Percentiles rank a stretch among this genome's conserved stretches.
Conservation (phyloP, 371 early-diverging fungal species). For the Mucor indicus region DNA sequence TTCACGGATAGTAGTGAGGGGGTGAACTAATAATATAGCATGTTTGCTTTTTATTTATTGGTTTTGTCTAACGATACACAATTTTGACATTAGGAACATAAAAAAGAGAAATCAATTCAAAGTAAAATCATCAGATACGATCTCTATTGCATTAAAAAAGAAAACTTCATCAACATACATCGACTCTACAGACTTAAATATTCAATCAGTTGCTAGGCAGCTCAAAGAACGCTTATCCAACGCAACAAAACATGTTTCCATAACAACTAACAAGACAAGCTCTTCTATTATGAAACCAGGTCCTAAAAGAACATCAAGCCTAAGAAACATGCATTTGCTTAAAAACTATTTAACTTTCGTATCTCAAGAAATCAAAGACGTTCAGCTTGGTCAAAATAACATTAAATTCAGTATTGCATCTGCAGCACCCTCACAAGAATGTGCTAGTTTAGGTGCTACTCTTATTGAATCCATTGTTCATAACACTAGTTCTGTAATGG, state of each 20-base stretch:
- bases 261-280: background rate
- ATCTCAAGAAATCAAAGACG: constrained; percentile 22
- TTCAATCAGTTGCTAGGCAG: constrained; percentile 16
- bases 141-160: constrained; percentile 3
- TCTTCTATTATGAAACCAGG: background rate
- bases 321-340: constrained; percentile 28
- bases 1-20: no score
- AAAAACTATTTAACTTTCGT: constrained; percentile 40
- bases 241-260: constrained; percentile 4
- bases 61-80: constrained; percentile 31
- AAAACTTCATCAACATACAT: background rate
- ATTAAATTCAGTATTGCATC: no score
- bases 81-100: constrained; percentile 18
- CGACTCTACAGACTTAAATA: no score
- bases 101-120: background rate
- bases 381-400: background rate
- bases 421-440: background rate
- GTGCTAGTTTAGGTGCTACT: constrained; percentile 15
- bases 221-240: constrained; percentile 24
- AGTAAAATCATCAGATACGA: constrained; percentile 2
- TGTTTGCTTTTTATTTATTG: background rate
- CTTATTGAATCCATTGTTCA: constrained; percentile 30
- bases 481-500: background rate
- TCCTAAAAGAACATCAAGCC: constrained; percentile 2
- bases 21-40: no score